These are phyloP conservation scores for Sphagnum fallax DNA, from an alignment of 228 moss, liverwort and hornwort genomes.

Conservation along the genomic window DNA sequence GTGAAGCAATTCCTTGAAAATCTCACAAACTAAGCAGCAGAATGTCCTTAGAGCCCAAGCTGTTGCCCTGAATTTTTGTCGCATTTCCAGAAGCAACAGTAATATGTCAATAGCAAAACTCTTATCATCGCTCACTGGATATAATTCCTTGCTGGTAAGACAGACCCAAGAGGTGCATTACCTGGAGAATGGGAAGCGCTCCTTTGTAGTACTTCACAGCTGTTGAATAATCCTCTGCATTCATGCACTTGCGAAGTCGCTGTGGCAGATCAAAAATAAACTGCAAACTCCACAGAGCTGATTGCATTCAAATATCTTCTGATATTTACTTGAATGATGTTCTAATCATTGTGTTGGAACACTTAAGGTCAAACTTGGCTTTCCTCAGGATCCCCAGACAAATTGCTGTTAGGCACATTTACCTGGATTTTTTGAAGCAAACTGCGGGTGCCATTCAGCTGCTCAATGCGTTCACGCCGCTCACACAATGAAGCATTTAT, in stretches of 20 bases:
- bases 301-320: neutral
- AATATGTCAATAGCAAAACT: no score
- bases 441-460: conserved; percentile 75
- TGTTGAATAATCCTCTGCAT: conserved; percentile 56
- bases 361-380: conserved; percentile 1
- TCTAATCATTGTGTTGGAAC: neutral
- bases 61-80: no score
- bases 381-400: neutral
- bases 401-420: neutral
- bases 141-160: no score
- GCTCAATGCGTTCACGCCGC: conserved; percentile 90
- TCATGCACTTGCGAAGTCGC: conserved; percentile 72
- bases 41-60: no score
- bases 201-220: conserved; percentile 71
- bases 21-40: no score
- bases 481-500: conserved; percentile 80
- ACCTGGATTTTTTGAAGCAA: conserved; percentile 88
- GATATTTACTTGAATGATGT: neutral
- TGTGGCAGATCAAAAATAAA: conserved; percentile 83
- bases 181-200: conserved; percentile 87
- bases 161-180: conserved; percentile 2
- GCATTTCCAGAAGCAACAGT: no score
- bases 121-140: no score
- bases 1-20: no score
- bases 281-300: conserved; percentile 32